Conservation (phyloP, 1,284 basidiomycete genomes). For the Porodaedalea pini region DNA sequence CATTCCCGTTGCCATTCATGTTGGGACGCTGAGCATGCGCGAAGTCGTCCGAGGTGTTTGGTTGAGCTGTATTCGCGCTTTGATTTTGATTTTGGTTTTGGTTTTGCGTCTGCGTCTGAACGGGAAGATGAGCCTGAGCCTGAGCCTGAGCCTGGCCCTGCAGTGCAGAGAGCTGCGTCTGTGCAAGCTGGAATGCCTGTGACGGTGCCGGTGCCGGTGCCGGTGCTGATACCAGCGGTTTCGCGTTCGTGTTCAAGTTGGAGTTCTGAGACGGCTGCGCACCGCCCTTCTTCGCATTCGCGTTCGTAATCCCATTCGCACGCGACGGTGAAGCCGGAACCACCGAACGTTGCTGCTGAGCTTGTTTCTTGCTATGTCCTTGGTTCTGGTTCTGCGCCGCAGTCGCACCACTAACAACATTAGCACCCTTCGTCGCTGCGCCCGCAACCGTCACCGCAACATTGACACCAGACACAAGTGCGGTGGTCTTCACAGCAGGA, state of each 20-base stretch:
- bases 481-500: too few species aligned
- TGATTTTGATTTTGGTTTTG: constrained; percentile 3
- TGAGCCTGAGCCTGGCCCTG: not conserved
- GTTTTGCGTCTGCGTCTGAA: not conserved
- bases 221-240: not conserved
- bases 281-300: not conserved
- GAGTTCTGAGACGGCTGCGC: not conserved
- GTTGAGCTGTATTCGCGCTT: not conserved
- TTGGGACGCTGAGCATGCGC: not conserved
- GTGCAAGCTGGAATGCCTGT: constrained; percentile 7
- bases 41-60: not conserved
- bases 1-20: not conserved
- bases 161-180: not conserved
- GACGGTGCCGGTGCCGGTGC: not conserved
- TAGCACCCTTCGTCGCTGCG: not conserved
- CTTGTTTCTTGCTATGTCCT: not conserved
- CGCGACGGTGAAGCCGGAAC: not conserved
- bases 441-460: not conserved
- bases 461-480: not conserved
- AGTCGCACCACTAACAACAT: not conserved
- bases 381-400: constrained; percentile 1
- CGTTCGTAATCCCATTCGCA: not conserved
- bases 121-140: not conserved
- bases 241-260: not conserved
- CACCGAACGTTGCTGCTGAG: not conserved